Evolutionary conservation across 202 grass and related monocot genomes (phyloP), one percentile per base, ranked within the genome.

Genomic region (Setaria viridis): DNA sequence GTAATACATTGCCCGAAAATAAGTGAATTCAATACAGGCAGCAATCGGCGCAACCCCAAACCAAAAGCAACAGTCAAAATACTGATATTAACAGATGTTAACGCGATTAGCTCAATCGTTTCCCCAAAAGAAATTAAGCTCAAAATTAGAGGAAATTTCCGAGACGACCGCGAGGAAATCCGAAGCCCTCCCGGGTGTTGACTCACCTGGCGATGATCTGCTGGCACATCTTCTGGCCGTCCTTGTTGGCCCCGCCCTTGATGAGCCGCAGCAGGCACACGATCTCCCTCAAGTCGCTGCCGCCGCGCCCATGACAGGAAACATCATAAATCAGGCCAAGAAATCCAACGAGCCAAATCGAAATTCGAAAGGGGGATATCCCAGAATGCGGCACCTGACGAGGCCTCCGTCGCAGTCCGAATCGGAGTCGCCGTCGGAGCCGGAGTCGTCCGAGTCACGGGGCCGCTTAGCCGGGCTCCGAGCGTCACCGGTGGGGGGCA

Each of bases 281-380:
- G 48, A 95, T 92, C 83, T 90, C 91, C 85, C 86, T 93, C 74
- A 98, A 83, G 82, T 98, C 93, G 57, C 95, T 95, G 83, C 30
- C 72, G 56, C 62, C 76, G 16, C 57, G 49, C 10, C 56, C 39
- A 33, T 54, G 16, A 16, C 65, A 42, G 54, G 2, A 19, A 5
- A 32, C 35, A 37, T 50, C n/a, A 45, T 32, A 1, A 47, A 34
- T 53, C 25, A 70, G 4, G 6, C 21, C 11, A 48, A 4, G 4
- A 14, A 58, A 41, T 11, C 20, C 16, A 8, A 66, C 2, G 47
- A 34, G 19, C n/a, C 4, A 3, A 73, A 55, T 48, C 29, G 21
- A 46, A 3, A 73, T 45, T 48, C 29, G 21, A 46, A 55, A 62
- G 41, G 20, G 47, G 68, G 50, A 25, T 16, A 19, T 32, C 74